These are phyloP conservation scores for Aspergillus neoniger DNA, from an alignment of 2,329 filamentous ascomycete genomes.

Conservation along the genomic window DNA sequence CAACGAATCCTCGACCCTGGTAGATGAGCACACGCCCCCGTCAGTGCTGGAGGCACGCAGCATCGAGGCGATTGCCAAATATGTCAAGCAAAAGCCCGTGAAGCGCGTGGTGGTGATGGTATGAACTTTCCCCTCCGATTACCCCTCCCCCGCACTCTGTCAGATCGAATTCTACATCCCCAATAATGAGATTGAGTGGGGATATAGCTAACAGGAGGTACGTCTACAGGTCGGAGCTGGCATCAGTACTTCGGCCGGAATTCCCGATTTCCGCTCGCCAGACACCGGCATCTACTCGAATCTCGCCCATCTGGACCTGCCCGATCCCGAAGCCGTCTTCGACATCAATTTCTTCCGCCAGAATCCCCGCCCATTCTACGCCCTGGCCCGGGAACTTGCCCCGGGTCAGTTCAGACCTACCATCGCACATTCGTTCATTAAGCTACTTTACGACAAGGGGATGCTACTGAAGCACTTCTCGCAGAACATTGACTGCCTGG, in stretches of 20 bases:
- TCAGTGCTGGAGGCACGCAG: constrained; percentile 67
- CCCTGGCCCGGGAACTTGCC: constrained; percentile 86
- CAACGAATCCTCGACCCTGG: constrained; percentile 71
- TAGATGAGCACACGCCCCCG: constrained; percentile 67
- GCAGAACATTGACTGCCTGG: constrained; percentile 96
- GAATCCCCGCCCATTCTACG: constrained; percentile 88
- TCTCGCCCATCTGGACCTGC: constrained; percentile 79
- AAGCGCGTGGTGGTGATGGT: constrained; percentile 79
- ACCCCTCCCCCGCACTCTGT: constrained; percentile 10
- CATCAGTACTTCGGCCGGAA: constrained; percentile 60
- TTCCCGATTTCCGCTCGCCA: constrained; percentile 93
- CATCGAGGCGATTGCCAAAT: constrained; percentile 73
- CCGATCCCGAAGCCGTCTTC: constrained; percentile 90
- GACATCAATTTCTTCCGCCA: constrained; percentile 85
- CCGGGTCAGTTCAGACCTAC: constrained; percentile 88
- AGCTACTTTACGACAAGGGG: constrained; percentile 75
- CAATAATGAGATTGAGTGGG: not conserved
- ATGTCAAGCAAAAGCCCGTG: constrained; percentile 70
- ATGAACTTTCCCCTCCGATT: constrained; percentile 20
- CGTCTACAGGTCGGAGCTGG: constrained; percentile 71
- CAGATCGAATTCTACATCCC: not conserved
- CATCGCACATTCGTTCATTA: constrained; percentile 84
- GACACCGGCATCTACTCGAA: constrained; percentile 94
- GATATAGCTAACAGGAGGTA: too few relatives aligned
- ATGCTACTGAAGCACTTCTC: constrained; percentile 86